Evolutionary conservation across 495 filamentous ascomycete species (phyloP).

Genomic region (Lepraria neglecta): DNA sequence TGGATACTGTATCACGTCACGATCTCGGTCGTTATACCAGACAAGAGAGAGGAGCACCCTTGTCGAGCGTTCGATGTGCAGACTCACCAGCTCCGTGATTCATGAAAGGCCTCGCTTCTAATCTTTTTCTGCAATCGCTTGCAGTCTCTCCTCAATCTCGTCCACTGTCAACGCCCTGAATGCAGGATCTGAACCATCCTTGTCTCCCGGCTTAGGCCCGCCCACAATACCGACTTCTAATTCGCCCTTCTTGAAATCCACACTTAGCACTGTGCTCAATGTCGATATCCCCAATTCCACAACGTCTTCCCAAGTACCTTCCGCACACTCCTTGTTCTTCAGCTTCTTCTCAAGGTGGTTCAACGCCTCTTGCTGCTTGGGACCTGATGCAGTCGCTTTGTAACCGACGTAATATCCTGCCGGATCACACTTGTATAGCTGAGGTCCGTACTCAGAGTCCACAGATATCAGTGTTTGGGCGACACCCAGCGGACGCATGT

Average conservation of each 20-base stretch:
- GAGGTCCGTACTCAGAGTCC: conserved; percentile 87
- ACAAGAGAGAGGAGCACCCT: background rate
- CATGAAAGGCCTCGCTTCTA: conserved; percentile 39
- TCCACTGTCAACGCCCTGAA: conserved; percentile 92
- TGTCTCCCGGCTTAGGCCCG: conserved; percentile 67
- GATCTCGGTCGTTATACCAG: conserved; percentile 2
- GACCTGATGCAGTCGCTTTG: conserved; percentile 94
- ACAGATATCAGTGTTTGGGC: conserved; percentile 90
- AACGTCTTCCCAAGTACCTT: conserved; percentile 93
- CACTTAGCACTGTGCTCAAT: conserved; percentile 89
- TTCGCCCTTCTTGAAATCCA: conserved; percentile 99
- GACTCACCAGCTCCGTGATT: conserved; percentile 11
- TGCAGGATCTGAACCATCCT: conserved; percentile 65
- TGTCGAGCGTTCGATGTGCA: background rate
- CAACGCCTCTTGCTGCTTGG: conserved; percentile 96
- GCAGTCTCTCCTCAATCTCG: conserved; percentile 95
- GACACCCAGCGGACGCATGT: conserved; percentile 96
- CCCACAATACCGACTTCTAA: conserved; percentile 96
- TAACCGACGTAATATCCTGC: conserved; percentile 97
- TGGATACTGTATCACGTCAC: conserved; percentile 9
- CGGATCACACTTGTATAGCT: conserved; percentile 96
- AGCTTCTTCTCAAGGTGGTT: conserved; percentile 99
- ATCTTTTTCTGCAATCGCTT: conserved; percentile 97
- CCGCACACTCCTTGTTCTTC: conserved; percentile 95
- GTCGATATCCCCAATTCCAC: conserved; percentile 93